These are phyloP conservation scores for Penicillium nordicum DNA, from an alignment of 2,329 filamentous ascomycete genomes.

Conservation along the genomic window DNA sequence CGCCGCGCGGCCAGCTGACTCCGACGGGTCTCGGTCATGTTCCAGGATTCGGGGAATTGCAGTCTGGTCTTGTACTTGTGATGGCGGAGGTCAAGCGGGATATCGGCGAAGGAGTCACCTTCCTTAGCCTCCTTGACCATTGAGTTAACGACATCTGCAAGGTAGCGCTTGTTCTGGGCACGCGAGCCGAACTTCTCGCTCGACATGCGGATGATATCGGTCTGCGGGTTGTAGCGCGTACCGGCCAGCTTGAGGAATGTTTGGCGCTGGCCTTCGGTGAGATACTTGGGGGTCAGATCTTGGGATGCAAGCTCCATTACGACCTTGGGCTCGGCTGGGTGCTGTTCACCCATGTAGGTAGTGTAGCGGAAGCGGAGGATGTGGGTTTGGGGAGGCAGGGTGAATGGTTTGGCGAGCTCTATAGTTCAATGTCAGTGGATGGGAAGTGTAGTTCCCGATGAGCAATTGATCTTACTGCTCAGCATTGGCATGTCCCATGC, in stretches of 20 bases:
- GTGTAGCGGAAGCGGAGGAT: slow-evolving; percentile 94
- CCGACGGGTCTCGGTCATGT: slow-evolving; percentile 67
- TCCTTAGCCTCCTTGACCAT: slow-evolving; percentile 76
- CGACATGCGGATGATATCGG: slow-evolving; percentile 79
- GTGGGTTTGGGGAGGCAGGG: slow-evolving; percentile 60
- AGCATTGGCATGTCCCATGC: slow-evolving; percentile 96
- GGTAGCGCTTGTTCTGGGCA: slow-evolving; percentile 95
- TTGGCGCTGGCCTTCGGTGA: slow-evolving; percentile 64
- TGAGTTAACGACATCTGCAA: slow-evolving; percentile 71
- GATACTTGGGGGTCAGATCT: slow-evolving; percentile 60
- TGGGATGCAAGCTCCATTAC: slow-evolving; percentile 80
- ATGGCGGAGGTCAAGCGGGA: slow-evolving; percentile 86
- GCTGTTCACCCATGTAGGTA: slow-evolving; percentile 88
- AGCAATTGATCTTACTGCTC: slow-evolving; percentile 59
- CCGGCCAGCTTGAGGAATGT: slow-evolving; percentile 90
- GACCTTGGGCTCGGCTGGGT: slow-evolving; percentile 89
- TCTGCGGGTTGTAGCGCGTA: slow-evolving; percentile 80
- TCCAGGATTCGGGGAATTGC: slow-evolving; percentile 79
- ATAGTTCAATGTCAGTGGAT: slow-evolving; percentile 9
- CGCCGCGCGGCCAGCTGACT: slow-evolving; percentile 63
- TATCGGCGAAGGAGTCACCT: slow-evolving; percentile 78
- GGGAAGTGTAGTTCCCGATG: neutral
- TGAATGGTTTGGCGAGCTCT: slow-evolving; percentile 84
- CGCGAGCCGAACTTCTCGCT: slow-evolving; percentile 84
- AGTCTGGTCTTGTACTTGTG: slow-evolving; percentile 65